Percentiles rank a stretch among this genome's conserved stretches.
phyloP scores from a whole-genome alignment of 306 rosid genomes.

The Glycine latifolia region DNA sequence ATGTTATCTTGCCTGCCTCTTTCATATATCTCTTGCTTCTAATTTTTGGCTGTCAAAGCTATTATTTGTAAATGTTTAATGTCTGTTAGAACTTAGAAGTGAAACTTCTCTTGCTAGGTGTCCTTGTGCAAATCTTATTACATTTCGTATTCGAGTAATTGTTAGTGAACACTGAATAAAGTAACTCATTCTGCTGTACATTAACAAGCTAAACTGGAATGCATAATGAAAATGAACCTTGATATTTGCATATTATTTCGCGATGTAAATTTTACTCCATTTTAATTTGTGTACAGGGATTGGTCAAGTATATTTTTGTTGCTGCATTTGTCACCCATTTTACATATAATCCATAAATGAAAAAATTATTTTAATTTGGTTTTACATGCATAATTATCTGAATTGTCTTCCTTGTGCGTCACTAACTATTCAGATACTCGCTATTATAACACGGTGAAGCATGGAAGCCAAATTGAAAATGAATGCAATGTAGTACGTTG shows the following conservation, averaged over 20 bases:
- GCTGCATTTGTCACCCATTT: no score
- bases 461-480: no score
- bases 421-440: no score
- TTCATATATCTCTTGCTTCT: background rate
- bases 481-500: no score
- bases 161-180: constrained; percentile 10
- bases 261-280: no score
- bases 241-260: background rate
- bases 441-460: no score
- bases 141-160: background rate
- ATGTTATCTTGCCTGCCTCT: constrained; percentile 5
- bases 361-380: no score
- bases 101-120: background rate
- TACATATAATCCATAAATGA: no score
- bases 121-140: background rate
- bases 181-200: background rate
- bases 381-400: no score
- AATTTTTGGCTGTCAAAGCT: background rate
- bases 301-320: no score
- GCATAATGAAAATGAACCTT: background rate
- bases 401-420: no score
- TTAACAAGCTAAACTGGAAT: constrained; percentile 1
- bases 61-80: constrained; percentile 4
- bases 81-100: constrained; percentile 2
- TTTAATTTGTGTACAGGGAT: no score